phyloP scores from a whole-genome alignment of 2,329 filamentous ascomycete genomes.

The Akanthomyces muscarius region DNA sequence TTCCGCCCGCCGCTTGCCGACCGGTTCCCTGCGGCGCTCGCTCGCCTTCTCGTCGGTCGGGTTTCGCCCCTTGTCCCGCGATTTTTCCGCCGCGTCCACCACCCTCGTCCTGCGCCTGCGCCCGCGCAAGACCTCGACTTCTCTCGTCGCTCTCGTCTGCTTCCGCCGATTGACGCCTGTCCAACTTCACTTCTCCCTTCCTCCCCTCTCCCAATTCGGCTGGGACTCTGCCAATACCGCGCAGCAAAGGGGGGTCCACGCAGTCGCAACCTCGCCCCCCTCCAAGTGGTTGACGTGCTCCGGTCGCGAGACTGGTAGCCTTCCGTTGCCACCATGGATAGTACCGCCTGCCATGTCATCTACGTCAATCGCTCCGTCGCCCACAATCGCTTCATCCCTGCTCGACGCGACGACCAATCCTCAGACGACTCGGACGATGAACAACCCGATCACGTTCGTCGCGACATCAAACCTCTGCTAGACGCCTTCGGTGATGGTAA shows the following conservation, averaged over 20 bases:
- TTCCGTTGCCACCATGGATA: conserved; percentile 54
- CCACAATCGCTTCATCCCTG: conserved; percentile 41
- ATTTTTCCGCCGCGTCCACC: conserved; percentile 12
- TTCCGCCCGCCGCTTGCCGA: background rate
- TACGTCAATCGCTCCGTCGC: conserved; percentile 55
- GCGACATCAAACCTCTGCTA: conserved; percentile 47
- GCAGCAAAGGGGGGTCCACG: conserved; percentile 13
- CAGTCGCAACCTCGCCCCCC: conserved; percentile 18
- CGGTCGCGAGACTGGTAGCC: conserved; percentile 60
- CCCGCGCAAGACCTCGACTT: conserved; percentile 8
- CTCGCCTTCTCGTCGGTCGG: background rate
- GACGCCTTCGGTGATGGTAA: conserved; percentile 53
- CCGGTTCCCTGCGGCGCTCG: background rate
- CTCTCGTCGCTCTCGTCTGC: background rate
- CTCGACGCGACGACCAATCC: conserved; percentile 22
- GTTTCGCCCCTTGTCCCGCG: conserved; percentile 9
- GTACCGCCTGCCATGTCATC: conserved; percentile 54
- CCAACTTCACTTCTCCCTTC: background rate
- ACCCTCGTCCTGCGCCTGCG: background rate
- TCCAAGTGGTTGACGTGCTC: conserved; percentile 49
- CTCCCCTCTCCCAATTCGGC: background rate
- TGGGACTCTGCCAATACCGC: background rate
- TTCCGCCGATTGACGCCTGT: background rate
- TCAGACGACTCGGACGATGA: conserved; percentile 20
- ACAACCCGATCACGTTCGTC: conserved; percentile 38